Base-by-base conservation (phyloP, 1,139 yeast genomes). In the Kodamaea alishanica region DNA sequence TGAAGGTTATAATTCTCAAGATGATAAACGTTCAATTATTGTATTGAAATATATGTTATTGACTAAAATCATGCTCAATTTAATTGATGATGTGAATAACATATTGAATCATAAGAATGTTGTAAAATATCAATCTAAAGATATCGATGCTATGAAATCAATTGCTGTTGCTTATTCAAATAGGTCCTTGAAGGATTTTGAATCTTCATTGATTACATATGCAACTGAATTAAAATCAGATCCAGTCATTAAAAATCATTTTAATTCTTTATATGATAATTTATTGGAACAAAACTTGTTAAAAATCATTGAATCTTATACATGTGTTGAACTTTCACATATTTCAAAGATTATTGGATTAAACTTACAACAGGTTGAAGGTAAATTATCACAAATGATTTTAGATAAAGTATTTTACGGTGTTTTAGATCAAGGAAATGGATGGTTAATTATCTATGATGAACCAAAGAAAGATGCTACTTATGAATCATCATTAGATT, bases 381-480 rank as follows among this genome's bases (percentile, higher is more conserved):
- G 95, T 12, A 92, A 92, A 62, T 74, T 92, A 47, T 83, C 95
- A 37, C 97, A 92, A 64, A 92, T 92, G 98, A 92, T 92, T 52
- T 75, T 92, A 52, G 98, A 92, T 61, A 85, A 88, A 58, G 87
- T 90, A 10, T 88, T 94, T 54, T 85, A 84, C 56, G 99, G 98
- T 34, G 97, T 94, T 33, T 73, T 92, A 53, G 98, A 92, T 61
- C 99, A 92, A 69, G 98, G 98, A 33, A 90, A 90, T 59, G 98
- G 98, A 6, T 92, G 97, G 96, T 76, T 92, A 51, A 83, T 89
- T 51, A 80, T 92, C 43, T 92, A 87, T 56, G 95, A 88, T 45
- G 88, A 90, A 56, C 96, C 96, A 34, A 80, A 79, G 57, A 79
- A 81, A 46, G 97, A 92, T 61, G 87, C 89, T 31, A 83, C 95